A percentile compares a stretch with the other conserved stretches of the same genome.
Conservation (phyloP, 371 early-diverging fungal genomes). For the Dinochytrium kinnereticum region DNA sequence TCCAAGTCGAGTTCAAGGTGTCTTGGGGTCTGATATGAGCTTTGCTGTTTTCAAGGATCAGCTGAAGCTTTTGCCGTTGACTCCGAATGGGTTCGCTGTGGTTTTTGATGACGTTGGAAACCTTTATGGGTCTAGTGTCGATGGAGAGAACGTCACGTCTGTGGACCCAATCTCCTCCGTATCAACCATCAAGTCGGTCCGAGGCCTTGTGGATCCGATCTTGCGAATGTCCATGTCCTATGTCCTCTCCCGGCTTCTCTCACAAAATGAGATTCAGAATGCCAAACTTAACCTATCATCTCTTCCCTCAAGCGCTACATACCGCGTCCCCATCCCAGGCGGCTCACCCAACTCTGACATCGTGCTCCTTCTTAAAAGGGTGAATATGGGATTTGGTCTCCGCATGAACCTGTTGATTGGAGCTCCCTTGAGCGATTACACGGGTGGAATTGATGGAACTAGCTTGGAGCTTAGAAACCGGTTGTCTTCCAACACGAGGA, state of each 20-base stretch:
- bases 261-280: no score
- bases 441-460: slow-evolving; percentile 4
- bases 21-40: slow-evolving; percentile 2
- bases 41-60: neutral
- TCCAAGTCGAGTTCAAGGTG: neutral
- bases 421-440: slow-evolving; percentile 12
- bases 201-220: neutral
- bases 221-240: neutral
- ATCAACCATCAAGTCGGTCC: slow-evolving; percentile 5
- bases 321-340: neutral
- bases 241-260: no score
- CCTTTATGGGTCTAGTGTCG: slow-evolving; percentile 11
- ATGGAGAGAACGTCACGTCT: slow-evolving; percentile 2
- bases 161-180: no score
- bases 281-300: neutral
- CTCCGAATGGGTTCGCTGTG: neutral
- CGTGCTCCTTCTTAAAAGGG: neutral
- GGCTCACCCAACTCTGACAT: neutral
- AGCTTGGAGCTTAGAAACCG: neutral
- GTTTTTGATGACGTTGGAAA: neutral
- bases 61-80: neutral
- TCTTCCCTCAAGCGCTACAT: neutral
- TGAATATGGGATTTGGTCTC: neutral
- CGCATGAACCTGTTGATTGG: neutral
- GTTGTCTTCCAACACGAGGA: neutral